Percentiles rank a stretch among this genome's conserved stretches.
Evolutionary conservation across 2,329 filamentous ascomycete genomes (phyloP).

Genomic region (Daldinia sp.): DNA sequence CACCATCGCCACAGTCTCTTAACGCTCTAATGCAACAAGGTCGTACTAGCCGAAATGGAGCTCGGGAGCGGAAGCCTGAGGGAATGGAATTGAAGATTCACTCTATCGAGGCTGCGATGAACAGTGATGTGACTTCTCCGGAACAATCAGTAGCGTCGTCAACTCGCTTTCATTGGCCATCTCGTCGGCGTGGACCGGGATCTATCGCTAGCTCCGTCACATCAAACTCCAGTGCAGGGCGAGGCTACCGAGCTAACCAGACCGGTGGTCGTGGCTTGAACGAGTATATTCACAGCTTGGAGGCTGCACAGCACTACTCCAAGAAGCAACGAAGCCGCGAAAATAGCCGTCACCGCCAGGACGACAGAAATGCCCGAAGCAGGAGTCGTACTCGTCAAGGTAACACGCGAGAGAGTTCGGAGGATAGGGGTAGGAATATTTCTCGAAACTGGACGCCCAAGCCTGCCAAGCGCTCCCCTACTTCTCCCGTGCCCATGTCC

Average conservation of each 20-base stretch:
- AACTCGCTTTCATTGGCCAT: slow-evolving; percentile 67
- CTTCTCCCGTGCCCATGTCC: slow-evolving; percentile 94
- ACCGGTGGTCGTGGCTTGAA: slow-evolving; percentile 76
- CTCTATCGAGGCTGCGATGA: slow-evolving; percentile 63
- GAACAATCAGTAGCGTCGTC: slow-evolving; percentile 68
- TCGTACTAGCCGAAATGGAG: slow-evolving; percentile 73
- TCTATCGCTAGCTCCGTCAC: slow-evolving; percentile 70
- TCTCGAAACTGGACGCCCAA: slow-evolving; percentile 74
- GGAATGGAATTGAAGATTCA: slow-evolving; percentile 75
- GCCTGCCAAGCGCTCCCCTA: slow-evolving; percentile 86
- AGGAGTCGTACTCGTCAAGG: slow-evolving; percentile 63
- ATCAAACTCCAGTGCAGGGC: slow-evolving; percentile 64
- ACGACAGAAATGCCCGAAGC: slow-evolving; percentile 55
- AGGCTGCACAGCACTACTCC: slow-evolving; percentile 76
- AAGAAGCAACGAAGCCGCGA: slow-evolving; percentile 68
- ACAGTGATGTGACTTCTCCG: slow-evolving; percentile 67
- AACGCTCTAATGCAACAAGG: slow-evolving; percentile 71
- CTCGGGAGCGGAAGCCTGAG: slow-evolving; percentile 81
- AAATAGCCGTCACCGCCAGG: slow-evolving; percentile 62
- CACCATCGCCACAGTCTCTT: slow-evolving; percentile 74
- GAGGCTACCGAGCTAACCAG: slow-evolving; percentile 64
- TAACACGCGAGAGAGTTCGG: slow-evolving; percentile 70
- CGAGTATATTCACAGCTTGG: slow-evolving; percentile 87
- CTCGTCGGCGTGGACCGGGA: slow-evolving; percentile 64
- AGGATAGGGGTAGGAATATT: slow-evolving; percentile 76